These are phyloP conservation scores for Dichomitus squalens DNA, from an alignment of 1,284 basidiomycete genomes.

Conservation along the genomic window DNA sequence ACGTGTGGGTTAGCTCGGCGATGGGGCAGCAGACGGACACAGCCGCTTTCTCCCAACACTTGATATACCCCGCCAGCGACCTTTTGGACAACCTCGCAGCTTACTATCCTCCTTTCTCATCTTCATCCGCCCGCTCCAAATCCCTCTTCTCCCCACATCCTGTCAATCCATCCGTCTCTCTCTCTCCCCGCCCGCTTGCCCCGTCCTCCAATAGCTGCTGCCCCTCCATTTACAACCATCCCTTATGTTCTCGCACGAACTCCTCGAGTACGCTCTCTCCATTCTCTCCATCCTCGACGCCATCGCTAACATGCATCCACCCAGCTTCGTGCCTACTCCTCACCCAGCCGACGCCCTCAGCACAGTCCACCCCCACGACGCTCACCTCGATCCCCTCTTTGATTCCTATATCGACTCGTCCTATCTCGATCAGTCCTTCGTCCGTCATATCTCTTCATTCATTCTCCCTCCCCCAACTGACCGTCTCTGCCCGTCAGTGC, in stretches of 20 bases:
- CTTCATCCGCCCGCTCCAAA: too few relatives aligned
- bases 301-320: background rate
- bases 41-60: too few relatives aligned
- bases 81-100: too few relatives aligned
- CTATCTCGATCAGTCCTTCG: conserved; percentile 18
- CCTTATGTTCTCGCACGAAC: conserved; percentile 13
- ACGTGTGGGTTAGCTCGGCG: too few relatives aligned
- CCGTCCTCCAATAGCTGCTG: too few relatives aligned
- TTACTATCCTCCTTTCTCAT: too few relatives aligned
- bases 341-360: background rate
- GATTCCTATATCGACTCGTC: conserved; percentile 19
- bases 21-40: too few relatives aligned
- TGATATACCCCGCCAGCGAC: too few relatives aligned
- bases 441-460: background rate
- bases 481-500: conserved; percentile 40
- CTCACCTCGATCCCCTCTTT: conserved; percentile 9
- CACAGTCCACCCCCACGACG: background rate
- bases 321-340: conserved; percentile 6
- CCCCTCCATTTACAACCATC: too few relatives aligned
- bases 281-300: background rate
- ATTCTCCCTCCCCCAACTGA: background rate
- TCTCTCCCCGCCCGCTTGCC: too few relatives aligned
- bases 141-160: too few relatives aligned
- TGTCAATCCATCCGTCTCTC: conserved; percentile 2
- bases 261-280: conserved; percentile 3